Evolutionary conservation across 2,329 filamentous ascomycete genomes (phyloP).

Genomic region (Aureobasidium musti): DNA sequence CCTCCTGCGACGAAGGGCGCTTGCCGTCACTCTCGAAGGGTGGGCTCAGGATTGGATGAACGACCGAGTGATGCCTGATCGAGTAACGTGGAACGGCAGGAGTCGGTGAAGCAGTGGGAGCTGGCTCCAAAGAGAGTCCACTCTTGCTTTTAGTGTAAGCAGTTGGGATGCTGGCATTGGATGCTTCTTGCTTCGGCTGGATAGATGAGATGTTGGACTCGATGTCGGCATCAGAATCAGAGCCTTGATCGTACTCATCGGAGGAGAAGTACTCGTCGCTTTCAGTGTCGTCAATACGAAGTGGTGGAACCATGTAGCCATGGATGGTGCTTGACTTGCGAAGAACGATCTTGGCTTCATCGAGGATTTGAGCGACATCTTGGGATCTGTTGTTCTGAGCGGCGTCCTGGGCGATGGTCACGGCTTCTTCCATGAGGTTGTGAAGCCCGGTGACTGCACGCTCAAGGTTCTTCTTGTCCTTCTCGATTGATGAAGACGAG

Average conservation of each 20-base stretch:
- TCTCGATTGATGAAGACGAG: slow-evolving; percentile 30
- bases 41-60: not conserved
- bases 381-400: slow-evolving; percentile 40
- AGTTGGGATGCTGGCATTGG: slow-evolving; percentile 22
- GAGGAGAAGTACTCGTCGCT: slow-evolving; percentile 26
- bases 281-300: slow-evolving; percentile 31
- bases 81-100: not conserved
- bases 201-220: slow-evolving; percentile 24
- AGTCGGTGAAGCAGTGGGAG: not conserved
- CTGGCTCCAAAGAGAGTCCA: slow-evolving; percentile 11
- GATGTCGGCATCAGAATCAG: slow-evolving; percentile 30
- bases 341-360: slow-evolving; percentile 44
- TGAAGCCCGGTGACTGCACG: slow-evolving; percentile 46
- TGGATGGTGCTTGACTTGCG: slow-evolving; percentile 37
- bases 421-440: slow-evolving; percentile 48
- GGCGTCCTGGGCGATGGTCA: slow-evolving; percentile 42
- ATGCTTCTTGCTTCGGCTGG: not conserved
- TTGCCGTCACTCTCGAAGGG: slow-evolving; percentile 1
- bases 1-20: slow-evolving; percentile 8
- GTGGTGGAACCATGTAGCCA: slow-evolving; percentile 29
- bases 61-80: not conserved
- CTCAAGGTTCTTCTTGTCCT: slow-evolving; percentile 31
- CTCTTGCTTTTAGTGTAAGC: slow-evolving; percentile 29
- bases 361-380: slow-evolving; percentile 46
- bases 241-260: slow-evolving; percentile 28